Percentiles rank a stretch among this genome's conserved stretches.
These are phyloP conservation scores for Trametes sanguinea DNA, from an alignment of 768 basidiomycete species.

Conservation along the genomic window DNA sequence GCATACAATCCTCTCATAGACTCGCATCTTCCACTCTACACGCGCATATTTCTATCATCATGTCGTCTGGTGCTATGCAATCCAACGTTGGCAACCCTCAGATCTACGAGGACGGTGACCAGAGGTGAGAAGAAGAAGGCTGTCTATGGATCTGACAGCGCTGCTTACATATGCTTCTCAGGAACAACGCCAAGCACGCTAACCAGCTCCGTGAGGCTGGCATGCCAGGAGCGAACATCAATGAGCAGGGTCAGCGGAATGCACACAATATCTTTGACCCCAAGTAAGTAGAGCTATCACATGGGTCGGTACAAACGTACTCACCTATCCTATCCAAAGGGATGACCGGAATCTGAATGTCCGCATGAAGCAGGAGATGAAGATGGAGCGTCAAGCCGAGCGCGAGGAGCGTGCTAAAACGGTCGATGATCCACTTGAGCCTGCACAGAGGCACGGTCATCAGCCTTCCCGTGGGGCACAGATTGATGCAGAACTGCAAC, in stretches of 20 bases:
- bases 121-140: slow-evolving; percentile 38
- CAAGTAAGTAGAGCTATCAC: slow-evolving; percentile 33
- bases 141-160: too few species aligned
- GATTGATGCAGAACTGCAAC: slow-evolving; percentile 57
- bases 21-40: background rate
- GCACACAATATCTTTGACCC: slow-evolving; percentile 44
- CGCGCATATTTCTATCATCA: background rate
- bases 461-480: slow-evolving; percentile 58
- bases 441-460: slow-evolving; percentile 55
- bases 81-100: slow-evolving; percentile 53
- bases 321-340: slow-evolving; percentile 30
- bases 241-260: slow-evolving; percentile 36
- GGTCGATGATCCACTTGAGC: slow-evolving; percentile 47
- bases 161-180: background rate
- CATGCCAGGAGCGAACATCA: slow-evolving; percentile 27
- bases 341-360: slow-evolving; percentile 47
- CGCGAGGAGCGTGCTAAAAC: slow-evolving; percentile 31
- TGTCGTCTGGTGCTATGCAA: slow-evolving; percentile 43
- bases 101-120: slow-evolving; percentile 49
- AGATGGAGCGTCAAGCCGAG: slow-evolving; percentile 36
- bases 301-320: too few species aligned
- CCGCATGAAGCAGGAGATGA: slow-evolving; percentile 31
- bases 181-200: background rate
- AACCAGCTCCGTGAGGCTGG: slow-evolving; percentile 6
- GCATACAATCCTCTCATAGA: background rate